These are phyloP conservation scores for Adenanthera pavonina DNA, from an alignment of 306 rosid species.

Conservation along the genomic window DNA sequence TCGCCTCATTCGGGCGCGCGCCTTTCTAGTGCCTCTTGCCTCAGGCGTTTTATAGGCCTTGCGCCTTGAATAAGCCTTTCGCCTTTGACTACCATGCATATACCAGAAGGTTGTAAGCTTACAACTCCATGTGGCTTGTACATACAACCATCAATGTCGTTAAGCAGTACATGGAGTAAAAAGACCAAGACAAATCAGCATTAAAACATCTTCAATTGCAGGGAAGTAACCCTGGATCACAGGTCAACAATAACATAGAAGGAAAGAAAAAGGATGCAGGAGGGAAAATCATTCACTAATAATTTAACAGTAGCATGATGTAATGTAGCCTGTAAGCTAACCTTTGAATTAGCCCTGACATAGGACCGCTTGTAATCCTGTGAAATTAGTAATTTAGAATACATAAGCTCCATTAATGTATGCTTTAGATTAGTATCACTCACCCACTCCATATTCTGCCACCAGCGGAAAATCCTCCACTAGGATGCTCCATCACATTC, in stretches of 20 bases:
- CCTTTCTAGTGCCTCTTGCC: no score
- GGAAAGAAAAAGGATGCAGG: conserved; percentile 28
- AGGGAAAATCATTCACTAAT: conserved; percentile 17
- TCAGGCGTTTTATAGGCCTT: no score
- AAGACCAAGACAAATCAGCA: conserved; percentile 13
- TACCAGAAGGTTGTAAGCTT: not conserved
- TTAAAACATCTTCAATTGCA: conserved; percentile 22
- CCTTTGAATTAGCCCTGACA: conserved; percentile 96
- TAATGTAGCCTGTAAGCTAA: conserved; percentile 33
- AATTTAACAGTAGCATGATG: conserved; percentile 27
- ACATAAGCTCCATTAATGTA: not conserved
- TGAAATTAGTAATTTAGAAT: conserved; percentile 17
- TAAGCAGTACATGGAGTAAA: conserved; percentile 19
- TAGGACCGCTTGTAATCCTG: conserved; percentile 88
- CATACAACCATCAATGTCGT: conserved; percentile 11
- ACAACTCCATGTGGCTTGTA: conserved; percentile 17
- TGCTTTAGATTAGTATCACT: conserved; percentile 48
- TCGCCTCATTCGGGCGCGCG: no score
- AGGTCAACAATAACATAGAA: conserved; percentile 18
- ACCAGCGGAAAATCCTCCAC: conserved; percentile 99
- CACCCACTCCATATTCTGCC: conserved; percentile 99
- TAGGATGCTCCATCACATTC: conserved; percentile 98
- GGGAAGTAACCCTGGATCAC: conserved; percentile 20
- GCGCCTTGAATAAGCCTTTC: no score
- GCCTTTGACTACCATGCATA: no score